These are phyloP conservation scores for Ochetophila trinervis DNA, from an alignment of 306 rosid species.

Conservation along the genomic window DNA sequence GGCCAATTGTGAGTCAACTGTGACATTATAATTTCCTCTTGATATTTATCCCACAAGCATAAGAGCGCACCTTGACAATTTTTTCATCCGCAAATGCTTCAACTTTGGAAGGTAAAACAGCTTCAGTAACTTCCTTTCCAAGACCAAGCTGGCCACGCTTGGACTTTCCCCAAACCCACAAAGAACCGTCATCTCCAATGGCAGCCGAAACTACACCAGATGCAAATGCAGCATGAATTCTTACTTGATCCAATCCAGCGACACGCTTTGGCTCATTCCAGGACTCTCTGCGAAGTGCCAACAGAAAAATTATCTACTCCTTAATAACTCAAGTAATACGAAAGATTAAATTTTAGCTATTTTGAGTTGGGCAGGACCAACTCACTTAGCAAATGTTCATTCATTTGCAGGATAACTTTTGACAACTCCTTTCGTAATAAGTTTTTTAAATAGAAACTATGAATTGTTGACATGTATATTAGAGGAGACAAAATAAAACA, in stretches of 20 bases:
- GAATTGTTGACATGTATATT: too few relatives aligned
- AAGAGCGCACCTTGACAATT: constrained; percentile 55
- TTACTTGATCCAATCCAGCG: constrained; percentile 51
- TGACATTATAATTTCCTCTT: background rate
- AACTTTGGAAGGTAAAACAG: constrained; percentile 56
- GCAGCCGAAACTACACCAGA: constrained; percentile 84
- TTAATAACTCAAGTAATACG: constrained; percentile 13
- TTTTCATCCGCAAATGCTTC: constrained; percentile 65
- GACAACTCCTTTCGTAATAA: background rate
- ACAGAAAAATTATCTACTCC: constrained; percentile 3
- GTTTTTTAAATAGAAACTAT: background rate
- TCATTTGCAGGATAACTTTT: background rate
- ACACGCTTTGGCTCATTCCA: constrained; percentile 75
- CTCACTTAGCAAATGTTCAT: background rate
- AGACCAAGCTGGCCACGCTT: constrained; percentile 94
- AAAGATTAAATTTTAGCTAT: background rate
- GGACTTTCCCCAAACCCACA: constrained; percentile 92
- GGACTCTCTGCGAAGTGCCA: constrained; percentile 42
- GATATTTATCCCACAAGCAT: constrained; percentile 4
- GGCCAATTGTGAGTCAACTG: background rate
- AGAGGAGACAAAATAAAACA: too few relatives aligned
- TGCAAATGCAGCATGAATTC: constrained; percentile 65
- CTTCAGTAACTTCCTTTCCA: constrained; percentile 49
- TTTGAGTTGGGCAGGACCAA: background rate
- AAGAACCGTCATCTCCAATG: constrained; percentile 74